Percentiles rank a stretch among this genome's conserved stretches.
Conservation (phyloP, 2,329 filamentous ascomycete species). For the Penicillium sclerotigenum region DNA sequence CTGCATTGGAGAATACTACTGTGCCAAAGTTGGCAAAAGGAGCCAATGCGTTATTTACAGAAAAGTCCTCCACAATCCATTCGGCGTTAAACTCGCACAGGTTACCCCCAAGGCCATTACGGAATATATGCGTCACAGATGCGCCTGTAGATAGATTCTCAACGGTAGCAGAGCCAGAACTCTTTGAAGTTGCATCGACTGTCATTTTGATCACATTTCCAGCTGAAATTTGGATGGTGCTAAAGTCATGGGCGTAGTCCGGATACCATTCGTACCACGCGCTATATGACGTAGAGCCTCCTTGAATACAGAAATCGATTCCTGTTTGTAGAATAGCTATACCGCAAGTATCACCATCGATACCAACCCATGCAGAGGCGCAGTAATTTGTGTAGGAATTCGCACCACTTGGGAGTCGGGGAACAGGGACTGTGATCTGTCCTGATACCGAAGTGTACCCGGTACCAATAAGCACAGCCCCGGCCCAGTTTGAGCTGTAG, state of each 20-base stretch:
- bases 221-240: constrained; percentile 43
- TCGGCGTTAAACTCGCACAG: constrained; percentile 59
- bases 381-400: constrained; percentile 37
- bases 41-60: constrained; percentile 38
- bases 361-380: constrained; percentile 57
- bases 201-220: constrained; percentile 45
- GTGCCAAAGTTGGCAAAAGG: constrained; percentile 49
- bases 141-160: constrained; percentile 53
- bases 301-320: constrained; percentile 52
- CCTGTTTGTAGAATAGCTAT: constrained; percentile 56
- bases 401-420: constrained; percentile 39
- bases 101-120: constrained; percentile 32
- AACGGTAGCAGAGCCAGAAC: constrained; percentile 45
- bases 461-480: constrained; percentile 52
- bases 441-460: constrained; percentile 54
- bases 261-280: constrained; percentile 63
- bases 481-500: constrained; percentile 58
- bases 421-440: constrained; percentile 52
- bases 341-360: constrained; percentile 57
- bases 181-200: constrained; percentile 42
- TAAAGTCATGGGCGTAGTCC: constrained; percentile 54
- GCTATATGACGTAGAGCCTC: constrained; percentile 45
- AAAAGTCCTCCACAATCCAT: constrained; percentile 59
- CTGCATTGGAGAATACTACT: constrained; percentile 45
- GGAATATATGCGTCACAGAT: constrained; percentile 52